Percentiles rank a stretch among this genome's conserved stretches.
Evolutionary conservation across 2,329 filamentous ascomycete genomes (phyloP).

Genomic region (Diplodia scrobiculata): DNA sequence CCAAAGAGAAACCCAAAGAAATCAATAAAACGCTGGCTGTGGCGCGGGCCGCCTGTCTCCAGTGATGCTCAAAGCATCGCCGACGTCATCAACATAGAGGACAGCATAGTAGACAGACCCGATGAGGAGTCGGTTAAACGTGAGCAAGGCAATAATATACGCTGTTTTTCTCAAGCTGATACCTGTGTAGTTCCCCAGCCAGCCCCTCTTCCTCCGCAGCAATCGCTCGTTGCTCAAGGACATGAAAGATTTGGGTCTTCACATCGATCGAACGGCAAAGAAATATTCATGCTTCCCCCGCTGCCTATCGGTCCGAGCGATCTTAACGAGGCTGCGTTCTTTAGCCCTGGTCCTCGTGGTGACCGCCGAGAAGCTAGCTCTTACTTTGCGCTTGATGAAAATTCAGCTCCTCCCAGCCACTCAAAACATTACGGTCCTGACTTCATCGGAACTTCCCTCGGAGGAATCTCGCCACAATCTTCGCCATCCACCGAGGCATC

Average conservation of each 20-base stretch:
- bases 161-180: background rate
- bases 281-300: background rate
- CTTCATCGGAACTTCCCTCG: conserved; percentile 14
- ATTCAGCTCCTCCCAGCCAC: background rate
- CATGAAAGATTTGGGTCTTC: background rate
- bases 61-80: conserved; percentile 20
- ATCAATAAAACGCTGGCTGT: conserved; percentile 19
- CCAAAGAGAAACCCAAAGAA: background rate
- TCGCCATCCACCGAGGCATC: background rate
- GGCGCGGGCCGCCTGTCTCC: conserved; percentile 1
- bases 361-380: conserved; percentile 13
- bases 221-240: background rate
- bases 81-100: conserved; percentile 2
- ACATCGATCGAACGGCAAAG: background rate
- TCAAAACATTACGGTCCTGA: conserved; percentile 13
- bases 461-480: background rate
- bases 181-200: background rate
- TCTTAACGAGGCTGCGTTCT: background rate
- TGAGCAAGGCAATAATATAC: background rate
- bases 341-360: background rate
- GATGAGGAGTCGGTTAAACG: background rate
- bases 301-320: background rate
- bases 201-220: background rate
- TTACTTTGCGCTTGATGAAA: background rate
- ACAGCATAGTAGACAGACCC: background rate